Evolutionary conservation across 1,139 yeast genomes (phyloP), one percentile per base, ranked within the genome.

Genomic region (Yamadazyma jaroonii): DNA sequence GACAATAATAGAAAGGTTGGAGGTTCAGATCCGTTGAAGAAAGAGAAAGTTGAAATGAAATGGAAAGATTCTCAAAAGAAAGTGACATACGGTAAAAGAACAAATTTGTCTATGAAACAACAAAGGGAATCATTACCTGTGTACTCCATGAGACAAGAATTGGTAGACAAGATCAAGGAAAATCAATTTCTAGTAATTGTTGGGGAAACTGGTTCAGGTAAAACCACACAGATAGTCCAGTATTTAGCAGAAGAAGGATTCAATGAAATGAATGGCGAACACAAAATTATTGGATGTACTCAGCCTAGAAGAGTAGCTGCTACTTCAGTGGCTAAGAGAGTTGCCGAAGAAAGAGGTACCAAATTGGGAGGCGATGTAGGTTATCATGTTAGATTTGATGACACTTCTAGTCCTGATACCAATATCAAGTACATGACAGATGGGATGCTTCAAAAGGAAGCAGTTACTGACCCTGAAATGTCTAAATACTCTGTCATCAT

Each of bases 301-400:
- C 98, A 92, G 58, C 98, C 98, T 0, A 76, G 98, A 60, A 73
- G 97, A 52, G 96, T 92, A 32, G 97, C 97, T 0, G 97, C 97
- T 0, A 82, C 84, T 77, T 84, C 95, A 31, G 97, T 92, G 3
- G 96, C 97, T 0, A 79, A 82, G 46, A 76, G 98, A 53, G 97
- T 92, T 0, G 77, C 94, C 25, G 82, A 81, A 43, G 98, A 92
- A 60, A 81, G 84, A 84, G 77, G 72, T 5, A 84, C 81, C 9
- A 52, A 56, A 22, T 54, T 90, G 6, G 97, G 97, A 0, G 67
- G 74, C 0, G 83, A 81, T 48, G 97, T 90, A 3, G 98, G 98
- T 0, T 92, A 82, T 54, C 64, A 92, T 0, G 84, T 92, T 42
- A 75, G 97, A 51, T 92, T 92, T 54, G 97, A 92, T 52, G 97